Conservation (phyloP, 257 asterid genomes). For the Petunia secreta region DNA sequence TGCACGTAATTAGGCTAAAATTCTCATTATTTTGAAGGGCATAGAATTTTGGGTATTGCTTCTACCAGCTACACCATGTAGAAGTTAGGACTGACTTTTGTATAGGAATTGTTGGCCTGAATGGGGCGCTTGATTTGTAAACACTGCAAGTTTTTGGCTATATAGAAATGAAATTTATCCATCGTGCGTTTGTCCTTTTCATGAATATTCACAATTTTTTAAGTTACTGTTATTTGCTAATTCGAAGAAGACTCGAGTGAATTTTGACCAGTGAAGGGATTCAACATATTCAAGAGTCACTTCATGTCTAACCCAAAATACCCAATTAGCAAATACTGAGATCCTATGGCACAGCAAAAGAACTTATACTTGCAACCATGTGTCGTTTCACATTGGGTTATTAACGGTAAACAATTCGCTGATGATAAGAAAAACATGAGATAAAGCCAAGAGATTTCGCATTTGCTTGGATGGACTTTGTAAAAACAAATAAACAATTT, state of each 20-base stretch:
- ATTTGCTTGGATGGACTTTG: too few species aligned
- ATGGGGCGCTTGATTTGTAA: neutral
- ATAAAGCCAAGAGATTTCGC: too few species aligned
- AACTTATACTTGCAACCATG: too few species aligned
- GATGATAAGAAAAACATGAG: too few species aligned
- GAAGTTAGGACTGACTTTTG: neutral
- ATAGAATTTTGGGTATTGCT: neutral
- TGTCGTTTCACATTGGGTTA: too few species aligned
- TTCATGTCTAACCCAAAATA: too few species aligned
- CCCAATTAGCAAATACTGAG: too few species aligned
- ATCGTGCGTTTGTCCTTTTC: neutral
- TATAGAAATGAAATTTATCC: neutral
- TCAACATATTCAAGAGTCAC: too few species aligned
- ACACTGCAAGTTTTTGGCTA: neutral
- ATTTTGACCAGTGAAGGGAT: too few species aligned
- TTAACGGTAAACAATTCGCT: too few species aligned
- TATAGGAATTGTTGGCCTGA: constrained; percentile 17
- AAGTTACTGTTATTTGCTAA: neutral
- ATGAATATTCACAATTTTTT: neutral
- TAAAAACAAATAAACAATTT: too few species aligned
- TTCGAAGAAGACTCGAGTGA: neutral
- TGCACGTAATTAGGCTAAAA: neutral
- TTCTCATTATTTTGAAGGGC: neutral
- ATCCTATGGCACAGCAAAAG: too few species aligned
- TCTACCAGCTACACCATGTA: neutral